Conservation (phyloP, 192 early-diverging fungal species). For the Jimgerdemannia flammicorona region DNA sequence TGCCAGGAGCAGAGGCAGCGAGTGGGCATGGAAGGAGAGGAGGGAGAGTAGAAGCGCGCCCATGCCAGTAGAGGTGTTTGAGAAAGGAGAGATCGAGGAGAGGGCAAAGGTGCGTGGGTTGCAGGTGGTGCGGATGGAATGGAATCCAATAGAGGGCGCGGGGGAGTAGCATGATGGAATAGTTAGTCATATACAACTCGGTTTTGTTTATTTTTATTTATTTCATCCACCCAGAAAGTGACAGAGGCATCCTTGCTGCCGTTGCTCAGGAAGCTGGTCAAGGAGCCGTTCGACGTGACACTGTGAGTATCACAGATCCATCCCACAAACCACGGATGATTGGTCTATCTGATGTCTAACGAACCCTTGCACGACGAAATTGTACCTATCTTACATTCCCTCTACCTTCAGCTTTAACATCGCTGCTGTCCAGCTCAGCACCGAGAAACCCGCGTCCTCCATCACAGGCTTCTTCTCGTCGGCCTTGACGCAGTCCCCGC, state of each 20-base stretch:
- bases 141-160: no score
- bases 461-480: slow-evolving; percentile 7
- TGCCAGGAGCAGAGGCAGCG: neutral
- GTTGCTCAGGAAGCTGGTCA: slow-evolving; percentile 7
- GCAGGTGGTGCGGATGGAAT: no score
- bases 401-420: slow-evolving; percentile 6
- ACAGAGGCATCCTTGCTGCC: slow-evolving; percentile 6
- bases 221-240: neutral
- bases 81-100: slow-evolving; percentile 5
- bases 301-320: slow-evolving; percentile 3
- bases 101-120: neutral
- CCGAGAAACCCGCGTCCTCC: slow-evolving; percentile 1
- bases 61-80: slow-evolving; percentile 28
- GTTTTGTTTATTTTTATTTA: neutral
- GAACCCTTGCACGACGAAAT: neutral
- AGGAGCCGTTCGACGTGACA: slow-evolving; percentile 14
- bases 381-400: neutral
- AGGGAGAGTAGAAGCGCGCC: slow-evolving; percentile 11
- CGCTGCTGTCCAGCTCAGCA: slow-evolving; percentile 8
- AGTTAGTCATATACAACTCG: neutral
- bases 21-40: slow-evolving; percentile 8
- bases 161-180: neutral
- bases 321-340: neutral
- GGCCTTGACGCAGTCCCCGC: neutral
- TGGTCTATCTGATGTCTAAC: neutral